Evolutionary conservation across 108 stramenopile species (phyloP), one percentile per base, ranked within the genome.

Genomic region (Nitzschia sp.): DNA sequence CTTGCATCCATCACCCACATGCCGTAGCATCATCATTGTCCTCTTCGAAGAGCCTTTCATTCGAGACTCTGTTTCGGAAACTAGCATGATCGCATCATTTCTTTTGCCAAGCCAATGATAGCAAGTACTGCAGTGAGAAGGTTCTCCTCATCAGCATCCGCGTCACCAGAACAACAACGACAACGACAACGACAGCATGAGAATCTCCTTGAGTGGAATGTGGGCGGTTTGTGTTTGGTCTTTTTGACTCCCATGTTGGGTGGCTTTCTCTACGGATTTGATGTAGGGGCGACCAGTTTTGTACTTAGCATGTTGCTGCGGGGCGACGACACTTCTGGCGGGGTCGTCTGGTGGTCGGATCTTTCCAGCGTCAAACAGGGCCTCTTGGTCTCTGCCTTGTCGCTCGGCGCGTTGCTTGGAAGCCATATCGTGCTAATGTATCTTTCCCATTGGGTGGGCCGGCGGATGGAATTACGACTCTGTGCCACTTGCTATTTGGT

Each of bases 391-490:
- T 50, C 48, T 9, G 35, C 70, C 23, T 17, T 78, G 34, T 53
- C 77, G 17, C 31, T 69, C 29, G 77, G 77, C 3, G 77, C 77
- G 15, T 48, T 78, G 32, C 23, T 72, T 27, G 77, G 77, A 30
- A 60, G 58, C 19, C 77, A 78, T 44, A 56, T 78, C 0, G 66
- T 78, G 4, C 34, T 78, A 45, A 48, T 67, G 19, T 64, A 45
- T 27, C 36, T 67, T 36, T 71, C 80, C 13, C 47, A 76, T 16
- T 46, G 31, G 17, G 61, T 87, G 35, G 87, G 88, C 9, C 72
- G 91, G 22, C 80, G 88, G 8, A 79, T 60, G 35, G 87, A 89
- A 69, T 58, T 92, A 1, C 79, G 86, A 1, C 31, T 92, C 16
- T 79, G 77, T 16, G 73, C 88, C 0, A 28, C 72, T 3, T 53